These are phyloP conservation scores for Podila clonocystis DNA, from an alignment of 192 early-diverging fungal genomes.

Conservation along the genomic window DNA sequence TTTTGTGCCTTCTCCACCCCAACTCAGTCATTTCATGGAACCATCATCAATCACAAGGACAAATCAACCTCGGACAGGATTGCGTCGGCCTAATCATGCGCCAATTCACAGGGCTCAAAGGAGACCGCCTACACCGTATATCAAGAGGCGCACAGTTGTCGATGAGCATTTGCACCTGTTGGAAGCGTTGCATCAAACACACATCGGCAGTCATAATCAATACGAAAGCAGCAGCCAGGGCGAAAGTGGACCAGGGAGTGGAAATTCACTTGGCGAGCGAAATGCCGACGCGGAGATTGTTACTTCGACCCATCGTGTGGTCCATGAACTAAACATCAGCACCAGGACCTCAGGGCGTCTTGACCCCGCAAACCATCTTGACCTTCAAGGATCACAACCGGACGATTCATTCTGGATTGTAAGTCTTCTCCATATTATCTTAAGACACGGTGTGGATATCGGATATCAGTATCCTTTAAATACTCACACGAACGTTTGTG, in stretches of 20 bases:
- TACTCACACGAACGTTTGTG: background rate
- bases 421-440: background rate
- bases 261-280: background rate
- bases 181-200: slow-evolving; percentile 28
- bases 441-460: background rate
- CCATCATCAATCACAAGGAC: background rate
- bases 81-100: slow-evolving; percentile 40
- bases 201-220: slow-evolving; percentile 5
- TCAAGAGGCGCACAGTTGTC: slow-evolving; percentile 24
- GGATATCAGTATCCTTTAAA: too few relatives aligned
- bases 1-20: too few relatives aligned
- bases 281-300: background rate
- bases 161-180: slow-evolving; percentile 29
- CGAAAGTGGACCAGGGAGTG: background rate
- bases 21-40: background rate
- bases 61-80: slow-evolving; percentile 14
- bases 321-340: slow-evolving; percentile 1
- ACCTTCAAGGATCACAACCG: background rate
- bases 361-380: background rate
- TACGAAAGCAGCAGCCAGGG: background rate
- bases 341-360: background rate
- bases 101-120: slow-evolving; percentile 26
- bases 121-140: slow-evolving; percentile 30
- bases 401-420: background rate
- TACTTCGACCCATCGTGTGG: background rate